Evolutionary conservation across 1,284 basidiomycete species (phyloP).

Genomic region (Cutaneotrichosporon mucoides): DNA sequence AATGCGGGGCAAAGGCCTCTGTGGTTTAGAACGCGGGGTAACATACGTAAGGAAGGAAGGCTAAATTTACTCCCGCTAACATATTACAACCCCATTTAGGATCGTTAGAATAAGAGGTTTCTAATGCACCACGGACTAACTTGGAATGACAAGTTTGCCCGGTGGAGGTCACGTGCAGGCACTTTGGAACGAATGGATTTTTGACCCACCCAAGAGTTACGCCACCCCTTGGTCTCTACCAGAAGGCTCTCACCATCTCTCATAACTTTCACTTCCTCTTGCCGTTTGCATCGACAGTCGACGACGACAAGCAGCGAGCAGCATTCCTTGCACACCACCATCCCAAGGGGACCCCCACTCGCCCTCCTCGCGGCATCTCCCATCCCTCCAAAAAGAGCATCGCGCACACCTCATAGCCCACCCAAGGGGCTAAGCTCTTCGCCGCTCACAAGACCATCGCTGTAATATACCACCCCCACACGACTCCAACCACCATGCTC

Average conservation of each 20-base stretch:
- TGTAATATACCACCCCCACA: background rate
- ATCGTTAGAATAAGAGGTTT: background rate
- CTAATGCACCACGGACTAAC: background rate
- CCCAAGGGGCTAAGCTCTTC: background rate
- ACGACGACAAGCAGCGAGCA: no score
- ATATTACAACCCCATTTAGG: background rate
- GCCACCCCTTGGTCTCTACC: no score
- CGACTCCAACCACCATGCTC: constrained; percentile 12
- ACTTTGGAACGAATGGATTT: no score
- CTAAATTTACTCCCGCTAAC: background rate
- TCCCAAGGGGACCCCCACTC: background rate
- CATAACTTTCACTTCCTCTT: no score
- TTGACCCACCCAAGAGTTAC: no score
- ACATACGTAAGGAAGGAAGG: background rate
- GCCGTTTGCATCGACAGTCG: no score
- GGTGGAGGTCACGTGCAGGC: no score
- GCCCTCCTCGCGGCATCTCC: background rate
- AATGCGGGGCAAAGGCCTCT: no score
- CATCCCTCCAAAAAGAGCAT: background rate
- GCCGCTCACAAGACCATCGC: constrained; percentile 1
- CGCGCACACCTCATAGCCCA: background rate
- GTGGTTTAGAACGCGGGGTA: no score
- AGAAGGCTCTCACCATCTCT: no score
- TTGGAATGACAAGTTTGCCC: background rate
- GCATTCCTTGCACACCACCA: no score